These are phyloP conservation scores for Apodospora peruviana DNA, from an alignment of 495 filamentous ascomycete species.

Conservation along the genomic window DNA sequence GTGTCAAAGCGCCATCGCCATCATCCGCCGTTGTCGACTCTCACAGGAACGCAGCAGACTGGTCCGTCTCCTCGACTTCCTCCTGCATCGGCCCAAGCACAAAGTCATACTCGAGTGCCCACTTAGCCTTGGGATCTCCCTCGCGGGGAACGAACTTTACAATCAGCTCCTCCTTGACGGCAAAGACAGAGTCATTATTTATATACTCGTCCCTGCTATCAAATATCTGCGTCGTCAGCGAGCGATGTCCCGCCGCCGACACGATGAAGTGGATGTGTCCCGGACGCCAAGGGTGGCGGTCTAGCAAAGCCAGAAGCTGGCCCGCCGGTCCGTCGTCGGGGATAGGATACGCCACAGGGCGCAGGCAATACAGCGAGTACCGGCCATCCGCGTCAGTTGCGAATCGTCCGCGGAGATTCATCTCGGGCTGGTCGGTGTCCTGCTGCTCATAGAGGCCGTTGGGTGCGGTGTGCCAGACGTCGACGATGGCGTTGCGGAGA, in stretches of 20 bases:
- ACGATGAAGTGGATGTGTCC: constrained; percentile 72
- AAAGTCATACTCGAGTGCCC: constrained; percentile 56
- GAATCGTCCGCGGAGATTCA: constrained; percentile 70
- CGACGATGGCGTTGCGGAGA: constrained; percentile 57
- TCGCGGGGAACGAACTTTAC: constrained; percentile 58
- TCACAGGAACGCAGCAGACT: not conserved
- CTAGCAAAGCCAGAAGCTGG: constrained; percentile 49
- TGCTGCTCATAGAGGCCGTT: constrained; percentile 81
- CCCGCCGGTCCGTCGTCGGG: constrained; percentile 59
- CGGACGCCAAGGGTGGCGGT: constrained; percentile 66
- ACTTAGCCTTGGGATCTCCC: constrained; percentile 54
- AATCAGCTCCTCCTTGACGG: constrained; percentile 68
- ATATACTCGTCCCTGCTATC: constrained; percentile 60
- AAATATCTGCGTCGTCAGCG: constrained; percentile 70
- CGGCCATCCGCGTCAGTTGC: constrained; percentile 57
- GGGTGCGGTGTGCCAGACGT: constrained; percentile 72
- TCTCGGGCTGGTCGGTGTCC: constrained; percentile 63
- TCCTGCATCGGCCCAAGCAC: constrained; percentile 22
- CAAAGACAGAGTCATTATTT: constrained; percentile 65
- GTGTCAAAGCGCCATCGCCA: too few species aligned
- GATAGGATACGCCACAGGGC: constrained; percentile 68
- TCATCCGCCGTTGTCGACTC: too few species aligned
- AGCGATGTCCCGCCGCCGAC: constrained; percentile 31
- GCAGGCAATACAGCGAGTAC: constrained; percentile 62
- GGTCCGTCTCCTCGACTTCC: not conserved